Conservation (phyloP, 208 protist genomes). For the Trypanosoma platydactyli region DNA sequence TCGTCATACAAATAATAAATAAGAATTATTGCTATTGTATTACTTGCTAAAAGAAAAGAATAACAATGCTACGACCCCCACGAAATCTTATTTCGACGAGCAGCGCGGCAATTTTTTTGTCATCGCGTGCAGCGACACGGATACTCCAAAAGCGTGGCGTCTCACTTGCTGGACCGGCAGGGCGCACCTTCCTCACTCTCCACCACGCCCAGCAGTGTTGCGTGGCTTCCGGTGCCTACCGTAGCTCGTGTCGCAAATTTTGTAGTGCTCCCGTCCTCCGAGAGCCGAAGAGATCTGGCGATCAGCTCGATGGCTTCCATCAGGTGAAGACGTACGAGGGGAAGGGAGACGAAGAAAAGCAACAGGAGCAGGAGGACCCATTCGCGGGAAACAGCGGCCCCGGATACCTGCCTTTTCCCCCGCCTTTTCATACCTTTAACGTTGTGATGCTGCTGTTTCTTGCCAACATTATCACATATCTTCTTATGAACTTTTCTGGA, state of each 20-base stretch:
- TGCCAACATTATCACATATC: constrained; percentile 76
- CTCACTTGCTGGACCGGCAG: constrained; percentile 16
- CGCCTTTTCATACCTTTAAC: constrained; percentile 90
- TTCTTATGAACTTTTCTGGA: constrained; percentile 71
- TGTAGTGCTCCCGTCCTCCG: constrained; percentile 13
- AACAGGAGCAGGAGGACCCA: constrained; percentile 59
- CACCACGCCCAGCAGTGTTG: constrained; percentile 19
- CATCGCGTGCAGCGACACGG: constrained; percentile 1
- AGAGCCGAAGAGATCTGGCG: constrained; percentile 26
- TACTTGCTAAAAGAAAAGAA: background rate
- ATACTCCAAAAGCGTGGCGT: constrained; percentile 23
- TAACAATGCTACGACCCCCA: constrained; percentile 16
- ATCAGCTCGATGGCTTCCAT: constrained; percentile 57
- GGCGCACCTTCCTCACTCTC: constrained; percentile 13
- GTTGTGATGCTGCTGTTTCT: constrained; percentile 83
- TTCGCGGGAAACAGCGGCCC: constrained; percentile 48
- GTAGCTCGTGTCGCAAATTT: constrained; percentile 17
- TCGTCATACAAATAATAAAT: too few relatives aligned
- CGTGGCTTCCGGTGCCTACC: constrained; percentile 6
- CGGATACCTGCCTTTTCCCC: constrained; percentile 82
- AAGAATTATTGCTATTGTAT: background rate
- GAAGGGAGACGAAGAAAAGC: constrained; percentile 54
- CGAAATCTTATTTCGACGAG: constrained; percentile 2
- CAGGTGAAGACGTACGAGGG: constrained; percentile 48
- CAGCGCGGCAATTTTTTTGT: background rate